These are phyloP conservation scores for Epithele typhae DNA, from an alignment of 768 basidiomycete species.

Conservation along the genomic window DNA sequence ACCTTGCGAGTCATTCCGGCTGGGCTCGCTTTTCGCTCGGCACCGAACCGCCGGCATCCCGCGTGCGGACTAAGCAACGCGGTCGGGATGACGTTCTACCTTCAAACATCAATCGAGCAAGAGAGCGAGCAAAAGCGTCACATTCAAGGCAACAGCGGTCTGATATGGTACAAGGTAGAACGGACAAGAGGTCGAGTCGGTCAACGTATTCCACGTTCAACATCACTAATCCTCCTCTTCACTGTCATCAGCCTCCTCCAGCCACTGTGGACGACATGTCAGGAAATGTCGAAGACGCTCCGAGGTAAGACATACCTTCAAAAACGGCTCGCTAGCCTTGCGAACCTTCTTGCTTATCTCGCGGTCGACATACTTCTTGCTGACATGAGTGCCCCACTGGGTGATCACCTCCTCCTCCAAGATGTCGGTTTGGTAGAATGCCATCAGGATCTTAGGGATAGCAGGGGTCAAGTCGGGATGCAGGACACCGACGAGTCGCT, in stretches of 20 bases:
- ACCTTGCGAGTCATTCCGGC: too few relatives aligned
- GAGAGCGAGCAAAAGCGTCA: too few relatives aligned
- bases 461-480: conserved; percentile 65
- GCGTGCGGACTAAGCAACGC: too few relatives aligned
- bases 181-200: too few relatives aligned
- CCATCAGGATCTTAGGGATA: conserved; percentile 93
- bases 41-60: too few relatives aligned
- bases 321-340: conserved; percentile 92
- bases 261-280: conserved; percentile 51
- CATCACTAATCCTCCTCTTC: conserved; percentile 49
- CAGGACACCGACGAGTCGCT: conserved; percentile 74
- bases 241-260: conserved; percentile 84
- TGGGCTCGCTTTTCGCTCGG: too few relatives aligned
- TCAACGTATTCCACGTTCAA: too few relatives aligned
- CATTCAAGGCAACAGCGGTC: too few relatives aligned
- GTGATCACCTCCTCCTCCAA: conserved; percentile 87
- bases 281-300: not conserved
- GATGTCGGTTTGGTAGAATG: conserved; percentile 86
- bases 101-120: too few relatives aligned
- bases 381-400: conserved; percentile 95
- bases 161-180: too few relatives aligned
- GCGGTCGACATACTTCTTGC: conserved; percentile 94
- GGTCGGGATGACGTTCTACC: too few relatives aligned
- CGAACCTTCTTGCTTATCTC: conserved; percentile 94
- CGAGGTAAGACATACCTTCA: conserved; percentile 56